Evolutionary conservation across 2,329 filamentous ascomycete genomes (phyloP).

Genomic region (Mycosphaerelloides madeirae): DNA sequence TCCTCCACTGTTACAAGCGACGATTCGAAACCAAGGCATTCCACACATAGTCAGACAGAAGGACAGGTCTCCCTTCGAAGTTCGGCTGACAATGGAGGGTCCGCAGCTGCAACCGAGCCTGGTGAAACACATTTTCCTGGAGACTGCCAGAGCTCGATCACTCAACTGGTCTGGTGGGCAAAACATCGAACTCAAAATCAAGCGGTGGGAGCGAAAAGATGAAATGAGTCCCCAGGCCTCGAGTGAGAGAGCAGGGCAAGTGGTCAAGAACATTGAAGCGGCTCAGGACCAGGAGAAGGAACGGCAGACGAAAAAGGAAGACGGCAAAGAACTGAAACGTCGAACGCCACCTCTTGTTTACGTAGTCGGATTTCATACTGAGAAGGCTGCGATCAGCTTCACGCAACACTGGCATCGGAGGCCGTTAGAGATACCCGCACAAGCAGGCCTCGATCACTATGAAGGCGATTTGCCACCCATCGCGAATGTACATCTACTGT

Average conservation of each 20-base stretch:
- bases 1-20: slow-evolving; percentile 24
- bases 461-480: slow-evolving; percentile 38
- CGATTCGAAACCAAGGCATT: slow-evolving; percentile 37
- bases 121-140: slow-evolving; percentile 25
- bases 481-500: slow-evolving; percentile 46
- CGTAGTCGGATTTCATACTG: slow-evolving; percentile 54
- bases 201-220: slow-evolving; percentile 22
- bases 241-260: not conserved
- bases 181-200: slow-evolving; percentile 21
- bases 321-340: slow-evolving; percentile 29
- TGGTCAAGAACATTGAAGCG: not conserved
- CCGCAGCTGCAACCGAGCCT: slow-evolving; percentile 24
- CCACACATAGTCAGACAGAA: slow-evolving; percentile 22
- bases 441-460: not conserved
- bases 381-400: slow-evolving; percentile 51
- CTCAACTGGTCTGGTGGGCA: slow-evolving; percentile 29
- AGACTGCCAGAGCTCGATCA: slow-evolving; percentile 19
- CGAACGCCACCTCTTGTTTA: slow-evolving; percentile 39
- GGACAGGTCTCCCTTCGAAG: slow-evolving; percentile 30
- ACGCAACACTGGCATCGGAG: slow-evolving; percentile 50
- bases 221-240: not conserved
- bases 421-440: slow-evolving; percentile 34
- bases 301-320: slow-evolving; percentile 1
- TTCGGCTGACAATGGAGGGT: slow-evolving; percentile 31
- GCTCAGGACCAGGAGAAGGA: not conserved